Evolutionary conservation across 73 alveolate species (phyloP).

Genomic region (Paramecium pentaurelia): DNA sequence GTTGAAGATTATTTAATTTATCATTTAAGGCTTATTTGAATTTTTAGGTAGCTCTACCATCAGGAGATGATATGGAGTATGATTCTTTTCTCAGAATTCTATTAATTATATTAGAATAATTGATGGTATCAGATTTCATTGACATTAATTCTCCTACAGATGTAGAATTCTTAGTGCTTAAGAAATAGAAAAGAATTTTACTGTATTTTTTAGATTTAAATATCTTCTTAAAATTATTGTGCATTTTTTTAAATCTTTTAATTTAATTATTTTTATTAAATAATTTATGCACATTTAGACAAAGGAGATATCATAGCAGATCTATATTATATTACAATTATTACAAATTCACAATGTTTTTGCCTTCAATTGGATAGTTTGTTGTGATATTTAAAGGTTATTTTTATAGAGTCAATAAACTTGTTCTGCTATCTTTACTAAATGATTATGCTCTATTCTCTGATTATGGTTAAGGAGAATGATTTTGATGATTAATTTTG

Average conservation of each 20-base stretch:
- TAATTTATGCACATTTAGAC: not conserved
- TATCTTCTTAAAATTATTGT: not conserved
- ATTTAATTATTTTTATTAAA: not conserved
- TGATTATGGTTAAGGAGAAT: not conserved
- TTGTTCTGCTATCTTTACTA: not conserved
- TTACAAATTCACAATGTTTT: not conserved
- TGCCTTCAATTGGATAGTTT: not conserved
- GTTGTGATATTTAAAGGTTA: not conserved
- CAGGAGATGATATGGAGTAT: not conserved
- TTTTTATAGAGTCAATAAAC: not conserved
- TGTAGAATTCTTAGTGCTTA: not conserved
- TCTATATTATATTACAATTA: not conserved
- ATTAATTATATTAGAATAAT: not conserved
- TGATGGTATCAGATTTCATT: not conserved
- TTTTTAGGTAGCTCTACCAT: not conserved
- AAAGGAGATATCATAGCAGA: not conserved
- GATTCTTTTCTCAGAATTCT: slow-evolving; percentile 8
- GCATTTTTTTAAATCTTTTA: not conserved
- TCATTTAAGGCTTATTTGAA: not conserved
- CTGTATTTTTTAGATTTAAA: not conserved
- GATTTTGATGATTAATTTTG: not conserved
- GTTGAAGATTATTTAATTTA: not conserved
- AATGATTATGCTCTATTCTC: not conserved
- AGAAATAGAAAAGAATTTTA: not conserved
- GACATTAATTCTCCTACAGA: not conserved